A percentile compares a stretch with the other conserved stretches of the same genome.
phyloP scores from a whole-genome alignment of 129 eudicot species.

The Flaveria linearis region DNA sequence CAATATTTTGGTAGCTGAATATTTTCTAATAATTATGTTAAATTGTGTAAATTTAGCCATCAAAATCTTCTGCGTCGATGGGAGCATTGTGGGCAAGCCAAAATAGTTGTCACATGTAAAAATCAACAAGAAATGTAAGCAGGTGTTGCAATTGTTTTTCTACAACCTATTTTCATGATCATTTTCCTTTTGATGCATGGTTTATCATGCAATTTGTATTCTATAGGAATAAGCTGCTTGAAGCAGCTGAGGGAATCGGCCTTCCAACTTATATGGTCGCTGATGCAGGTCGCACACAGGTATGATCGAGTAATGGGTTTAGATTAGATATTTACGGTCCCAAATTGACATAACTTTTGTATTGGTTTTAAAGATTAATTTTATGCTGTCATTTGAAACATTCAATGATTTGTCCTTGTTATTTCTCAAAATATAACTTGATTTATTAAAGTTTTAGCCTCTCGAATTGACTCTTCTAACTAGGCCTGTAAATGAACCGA shows the following conservation, averaged over 20 bases:
- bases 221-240: conserved; percentile 81
- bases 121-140: conserved; percentile 98
- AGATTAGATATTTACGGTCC: not conserved
- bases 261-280: conserved; percentile 94
- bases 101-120: conserved; percentile 91
- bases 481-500: no score
- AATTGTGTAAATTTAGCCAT: conserved; percentile 43
- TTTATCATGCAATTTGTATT: conserved; percentile 13
- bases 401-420: not conserved
- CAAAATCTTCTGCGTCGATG: conserved; percentile 73
- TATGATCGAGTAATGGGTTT: conserved; percentile 11
- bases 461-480: not conserved
- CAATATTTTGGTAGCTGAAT: conserved; percentile 1
- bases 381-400: not conserved
- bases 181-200: not conserved
- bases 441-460: not conserved
- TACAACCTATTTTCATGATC: not conserved
- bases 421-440: not conserved
- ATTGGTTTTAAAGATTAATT: not conserved
- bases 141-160: conserved; percentile 15
- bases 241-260: conserved; percentile 75
- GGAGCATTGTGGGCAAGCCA: conserved; percentile 92
- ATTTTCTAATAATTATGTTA: not conserved
- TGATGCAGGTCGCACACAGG: conserved; percentile 98
- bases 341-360: conserved; percentile 4